These are phyloP conservation scores for Dictyostelium citrinum DNA, from an alignment of 78 protist genomes.

Conservation along the genomic window DNA sequence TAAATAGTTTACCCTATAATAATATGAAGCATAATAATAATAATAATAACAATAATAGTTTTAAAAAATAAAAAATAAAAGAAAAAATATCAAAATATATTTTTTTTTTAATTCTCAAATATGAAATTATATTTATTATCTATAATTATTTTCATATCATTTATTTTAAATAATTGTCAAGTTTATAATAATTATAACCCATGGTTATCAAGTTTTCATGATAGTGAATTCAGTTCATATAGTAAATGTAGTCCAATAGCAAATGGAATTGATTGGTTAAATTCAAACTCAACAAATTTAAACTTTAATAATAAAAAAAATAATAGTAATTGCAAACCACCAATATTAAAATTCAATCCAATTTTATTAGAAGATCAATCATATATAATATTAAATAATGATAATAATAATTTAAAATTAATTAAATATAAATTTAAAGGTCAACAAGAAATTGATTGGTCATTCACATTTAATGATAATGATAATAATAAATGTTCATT, in stretches of 20 bases:
- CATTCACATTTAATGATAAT: background rate
- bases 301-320: background rate
- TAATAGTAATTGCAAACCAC: background rate
- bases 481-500: background rate
- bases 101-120: background rate
- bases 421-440: background rate
- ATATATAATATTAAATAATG: background rate
- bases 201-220: background rate
- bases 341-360: background rate
- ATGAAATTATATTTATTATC: background rate
- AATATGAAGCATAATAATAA: too few species aligned
- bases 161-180: background rate
- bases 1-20: too few species aligned
- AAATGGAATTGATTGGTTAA: background rate
- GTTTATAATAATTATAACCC: background rate
- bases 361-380: background rate
- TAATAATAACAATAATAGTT: too few species aligned
- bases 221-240: background rate
- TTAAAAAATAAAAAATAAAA: too few species aligned
- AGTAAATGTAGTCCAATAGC: background rate
- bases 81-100: background rate
- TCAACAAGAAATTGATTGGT: background rate
- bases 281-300: background rate
- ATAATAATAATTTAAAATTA: background rate
- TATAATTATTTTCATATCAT: background rate